Evolutionary conservation across 192 early-diverging fungal genomes (phyloP), one percentile per base, ranked within the genome.

Genomic region (Geranomyces variabilis): DNA sequence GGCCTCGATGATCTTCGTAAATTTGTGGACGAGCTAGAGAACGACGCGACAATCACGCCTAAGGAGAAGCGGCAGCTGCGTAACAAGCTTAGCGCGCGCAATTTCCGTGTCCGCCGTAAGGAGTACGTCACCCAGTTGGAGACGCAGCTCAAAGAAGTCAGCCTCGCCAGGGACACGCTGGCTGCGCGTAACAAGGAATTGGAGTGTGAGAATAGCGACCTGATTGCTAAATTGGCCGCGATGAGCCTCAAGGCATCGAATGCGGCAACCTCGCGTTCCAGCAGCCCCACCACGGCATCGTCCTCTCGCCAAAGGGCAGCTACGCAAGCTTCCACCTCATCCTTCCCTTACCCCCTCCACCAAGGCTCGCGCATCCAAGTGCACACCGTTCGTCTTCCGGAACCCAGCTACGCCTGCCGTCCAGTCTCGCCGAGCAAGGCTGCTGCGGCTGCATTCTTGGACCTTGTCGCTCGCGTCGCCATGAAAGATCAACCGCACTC

Each of bases 1-100:
- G 28, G 48, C 4, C 15, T 70, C 6, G 68, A 70, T n/a, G 68
- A 70, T 55, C 68, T 70, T n/a, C 68, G 68, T 0, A 19, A 21
- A 5, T 70, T 70, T 33, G 51, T 70, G 1, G 68, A 70, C 7
- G 57, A 57, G 56, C 68, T 70, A 9, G 68, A 70, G 21, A 17
- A 24, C 57, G 68, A 70, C 41, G 22, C 26, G 44, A 44, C 56
- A 13, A 70, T 70, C n/a, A 44, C 68, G 0, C 34, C 68, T 9
- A 70, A 70, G 28, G 68, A 70, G 41, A 70, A 70, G 36, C 55
- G 68, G 0, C 68, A 70, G 41, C 10, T 70, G 22, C 68, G 68
- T 13, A 70, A 70, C 44, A 70, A 70, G 31, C 47, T 70, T 8
- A 41, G 30, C 24, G 68, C 68, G 1, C 17, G 68, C 17, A 70